phyloP scores from a whole-genome alignment of 805 yeast genomes.

The Metschnikowia cubensis region DNA sequence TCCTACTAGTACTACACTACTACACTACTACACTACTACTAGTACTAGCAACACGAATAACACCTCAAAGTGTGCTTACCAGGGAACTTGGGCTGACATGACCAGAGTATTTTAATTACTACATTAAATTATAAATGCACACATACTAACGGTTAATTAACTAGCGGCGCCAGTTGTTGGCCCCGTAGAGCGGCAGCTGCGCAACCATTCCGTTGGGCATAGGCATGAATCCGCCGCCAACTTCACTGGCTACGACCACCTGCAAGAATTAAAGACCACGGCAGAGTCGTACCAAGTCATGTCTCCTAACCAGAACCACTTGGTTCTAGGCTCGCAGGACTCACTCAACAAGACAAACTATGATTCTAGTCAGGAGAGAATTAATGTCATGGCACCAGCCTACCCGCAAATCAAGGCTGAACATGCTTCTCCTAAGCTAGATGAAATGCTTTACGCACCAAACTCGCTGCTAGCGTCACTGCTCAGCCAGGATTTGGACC shows the following conservation, averaged over 20 bases:
- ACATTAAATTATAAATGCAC: not conserved
- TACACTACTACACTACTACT: too few relatives aligned
- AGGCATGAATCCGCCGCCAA: conserved; percentile 17
- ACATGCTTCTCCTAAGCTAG: not conserved
- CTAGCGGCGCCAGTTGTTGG: conserved; percentile 17
- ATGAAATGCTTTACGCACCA: not conserved
- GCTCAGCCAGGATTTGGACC: conserved; percentile 1
- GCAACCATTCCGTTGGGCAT: conserved; percentile 30
- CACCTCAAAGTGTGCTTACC: not conserved
- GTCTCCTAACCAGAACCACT: not conserved
- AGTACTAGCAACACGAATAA: too few relatives aligned
- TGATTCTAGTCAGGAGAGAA: not conserved
- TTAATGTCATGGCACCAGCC: not conserved
- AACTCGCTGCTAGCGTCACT: conserved; percentile 1
- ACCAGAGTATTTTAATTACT: not conserved
- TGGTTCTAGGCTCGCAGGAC: conserved; percentile 1
- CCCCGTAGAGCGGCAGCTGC: conserved; percentile 20
- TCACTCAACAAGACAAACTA: not conserved
- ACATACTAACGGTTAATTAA: not conserved
- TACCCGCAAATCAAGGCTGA: not conserved
- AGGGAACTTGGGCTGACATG: conserved; percentile 7
- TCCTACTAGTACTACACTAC: too few relatives aligned
- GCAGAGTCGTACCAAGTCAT: conserved; percentile 2
- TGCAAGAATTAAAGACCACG: not conserved
- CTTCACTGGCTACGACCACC: conserved; percentile 2